phyloP scores from a whole-genome alignment of 768 basidiomycete genomes.

The Calocera cornea region DNA sequence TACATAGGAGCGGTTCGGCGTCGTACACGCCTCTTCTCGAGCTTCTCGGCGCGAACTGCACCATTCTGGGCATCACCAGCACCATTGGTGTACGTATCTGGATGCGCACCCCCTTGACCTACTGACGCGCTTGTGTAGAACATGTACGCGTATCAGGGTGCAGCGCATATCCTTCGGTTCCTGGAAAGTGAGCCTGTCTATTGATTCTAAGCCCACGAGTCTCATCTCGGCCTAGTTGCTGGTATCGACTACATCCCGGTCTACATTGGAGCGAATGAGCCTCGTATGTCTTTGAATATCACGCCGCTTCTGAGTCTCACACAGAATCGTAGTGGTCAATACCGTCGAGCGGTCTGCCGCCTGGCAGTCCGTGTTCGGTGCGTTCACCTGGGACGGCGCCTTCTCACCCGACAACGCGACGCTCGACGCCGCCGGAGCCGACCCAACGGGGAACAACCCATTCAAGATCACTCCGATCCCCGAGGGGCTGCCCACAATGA shows the following conservation, averaged over 20 bases:
- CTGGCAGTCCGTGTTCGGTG: neutral
- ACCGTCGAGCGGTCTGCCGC: neutral
- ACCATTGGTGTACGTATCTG: neutral
- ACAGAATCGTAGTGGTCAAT: neutral
- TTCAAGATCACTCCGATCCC: neutral
- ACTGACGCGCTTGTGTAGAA: neutral
- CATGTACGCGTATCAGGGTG: constrained; percentile 1
- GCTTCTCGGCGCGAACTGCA: neutral
- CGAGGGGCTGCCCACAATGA: neutral
- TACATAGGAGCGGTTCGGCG: neutral
- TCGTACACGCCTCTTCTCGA: neutral
- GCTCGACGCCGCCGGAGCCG: neutral
- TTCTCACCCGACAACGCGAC: neutral
- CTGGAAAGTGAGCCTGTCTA: neutral
- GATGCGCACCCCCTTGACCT: neutral
- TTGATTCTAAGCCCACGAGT: neutral
- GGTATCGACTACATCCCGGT: constrained; percentile 1
- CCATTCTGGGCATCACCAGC: neutral
- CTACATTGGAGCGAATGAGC: neutral
- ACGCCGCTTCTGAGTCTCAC: neutral
- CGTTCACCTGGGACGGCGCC: neutral
- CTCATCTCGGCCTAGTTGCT: neutral
- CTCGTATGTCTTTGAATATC: neutral
- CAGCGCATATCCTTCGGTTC: neutral
- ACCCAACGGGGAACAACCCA: neutral